Base-by-base conservation (phyloP, 1,139 yeast genomes). In the Yamadazyma kanchanaburiensis region DNA sequence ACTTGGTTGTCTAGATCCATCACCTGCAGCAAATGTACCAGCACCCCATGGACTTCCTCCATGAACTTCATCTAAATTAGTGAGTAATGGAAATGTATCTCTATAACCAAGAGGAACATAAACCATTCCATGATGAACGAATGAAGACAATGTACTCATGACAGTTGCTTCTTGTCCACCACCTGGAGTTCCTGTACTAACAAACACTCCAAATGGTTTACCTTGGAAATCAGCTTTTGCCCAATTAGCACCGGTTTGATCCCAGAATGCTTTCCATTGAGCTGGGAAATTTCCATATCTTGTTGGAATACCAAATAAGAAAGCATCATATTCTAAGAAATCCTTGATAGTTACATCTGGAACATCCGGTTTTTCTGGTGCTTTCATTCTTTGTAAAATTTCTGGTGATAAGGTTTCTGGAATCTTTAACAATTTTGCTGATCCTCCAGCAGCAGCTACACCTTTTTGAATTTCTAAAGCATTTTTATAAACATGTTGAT, bases 401-500 rank as follows among this genome's bases (percentile, higher is more conserved):
- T 65, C 72, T 11, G 59, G 50, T 3, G 69, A 31, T 34, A 74
- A 58, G 17, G 80, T 74, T 50, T 74, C 80, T 32, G 52, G 39
- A 21, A 73, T 66, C 50, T 70, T 75, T 46, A 56, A 70, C 25
- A 73, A 48, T 27, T 60, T 69, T 9, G 62, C 62, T 5, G 49
- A 43, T 15, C 51, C 43, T 15, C 72, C 74, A 7, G 64, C 43
- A 12, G 55, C 46, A 33, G 60, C 63, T 15, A 69, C 55, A 36
- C 77, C 76, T 24, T 53, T 51, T 49, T 68, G 59, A 34, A 69
- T 53, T 24, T 60, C 54, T 37, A 61, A 52, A 21, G 79, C 82
- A 54, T 80, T 49, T 24, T 58, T 51, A 38, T 66, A 64, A 37
- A 79, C 58, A 51, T 80, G 88, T 31, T 83, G 84, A 52, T 77